Percentiles rank a stretch among this genome's conserved stretches.
Evolutionary conservation across 2,329 filamentous ascomycete genomes (phyloP).

Genomic region (Fusarium sp.): DNA sequence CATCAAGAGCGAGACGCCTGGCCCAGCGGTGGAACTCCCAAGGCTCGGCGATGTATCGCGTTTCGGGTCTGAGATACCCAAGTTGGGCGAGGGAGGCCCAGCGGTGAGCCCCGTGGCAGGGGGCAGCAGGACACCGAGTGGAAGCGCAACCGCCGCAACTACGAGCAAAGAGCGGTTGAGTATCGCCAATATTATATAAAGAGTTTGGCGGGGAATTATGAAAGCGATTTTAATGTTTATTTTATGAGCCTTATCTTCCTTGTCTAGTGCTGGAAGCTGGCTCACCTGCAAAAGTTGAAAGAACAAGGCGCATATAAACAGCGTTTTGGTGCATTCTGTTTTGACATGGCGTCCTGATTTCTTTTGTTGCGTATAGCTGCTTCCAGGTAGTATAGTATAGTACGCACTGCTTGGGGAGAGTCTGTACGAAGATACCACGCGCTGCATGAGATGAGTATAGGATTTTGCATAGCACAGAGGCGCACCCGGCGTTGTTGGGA

Average conservation of each 20-base stretch:
- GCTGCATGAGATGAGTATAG: conserved; percentile 28
- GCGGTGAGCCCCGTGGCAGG: conserved; percentile 42
- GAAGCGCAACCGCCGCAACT: conserved; percentile 14
- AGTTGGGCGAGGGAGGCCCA: conserved; percentile 38
- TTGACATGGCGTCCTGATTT: conserved; percentile 16
- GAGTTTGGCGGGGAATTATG: background rate
- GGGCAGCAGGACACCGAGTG: conserved; percentile 34
- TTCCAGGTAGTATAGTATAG: conserved; percentile 1
- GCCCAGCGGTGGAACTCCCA: conserved; percentile 40
- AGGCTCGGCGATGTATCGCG: conserved; percentile 45
- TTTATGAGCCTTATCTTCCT: conserved; percentile 13
- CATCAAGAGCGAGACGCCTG: conserved; percentile 48
- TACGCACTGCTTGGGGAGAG: background rate
- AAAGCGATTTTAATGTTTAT: conserved; percentile 38
- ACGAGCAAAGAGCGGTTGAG: conserved; percentile 49
- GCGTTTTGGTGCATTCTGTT: conserved; percentile 17
- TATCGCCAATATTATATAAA: conserved; percentile 57
- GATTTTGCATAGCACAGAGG: conserved; percentile 30
- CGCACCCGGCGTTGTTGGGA: conserved; percentile 31
- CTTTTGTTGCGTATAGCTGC: conserved; percentile 6
- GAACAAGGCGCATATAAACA: conserved; percentile 21
- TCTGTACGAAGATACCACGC: conserved; percentile 28
- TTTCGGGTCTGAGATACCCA: conserved; percentile 41
- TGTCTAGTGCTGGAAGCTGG: conserved; percentile 21
- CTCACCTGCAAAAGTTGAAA: conserved; percentile 21